Evolutionary conservation across 2,329 filamentous ascomycete species (phyloP), one percentile per base, ranked within the genome.

Genomic region (Macrophomina pseudophaseolina): DNA sequence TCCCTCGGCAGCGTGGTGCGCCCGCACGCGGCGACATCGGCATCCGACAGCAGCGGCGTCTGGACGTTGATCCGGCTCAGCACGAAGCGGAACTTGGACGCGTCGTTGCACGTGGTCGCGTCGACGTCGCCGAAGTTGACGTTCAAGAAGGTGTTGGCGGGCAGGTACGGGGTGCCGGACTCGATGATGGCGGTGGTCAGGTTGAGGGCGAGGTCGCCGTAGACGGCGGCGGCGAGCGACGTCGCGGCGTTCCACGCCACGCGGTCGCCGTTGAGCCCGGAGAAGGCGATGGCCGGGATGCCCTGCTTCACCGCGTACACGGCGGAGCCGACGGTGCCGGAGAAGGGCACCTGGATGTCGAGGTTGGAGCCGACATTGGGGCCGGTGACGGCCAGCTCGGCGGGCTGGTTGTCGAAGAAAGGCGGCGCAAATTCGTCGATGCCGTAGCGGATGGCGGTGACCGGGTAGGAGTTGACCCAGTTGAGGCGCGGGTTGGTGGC

Each of bases 381-480:
- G 0, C 89, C 89, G 0, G 88, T 74, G 1, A 91, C 84, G n/a
- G 87, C 88, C 30, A 92, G 80, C 62, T 91, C 88, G 0, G 88
- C 84, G 1, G 71, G 71, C 2, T 75, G 73, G 4, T 80, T 80
- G 65, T 81, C 82, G 81, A 88, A 90, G 65, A 86, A 79, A 48
- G 81, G 78, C 0, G 84, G 83, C 0, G 82, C 84, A 42, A 88
- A 82, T 4, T 79, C 83, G 68, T 87, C 78, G 73, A 91, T 86
- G 44, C 89, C 89, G 74, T 86, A 85, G 66, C 86, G 84, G 72
- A 90, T 87, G 1, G 86, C 81, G 0, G 89, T 91, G 1, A 87
- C 87, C 0, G 90, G 89, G 77, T 81, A 91, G 0, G 87, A 89
- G 80, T 92, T 92, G 67, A 92, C 89, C 82, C 90, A 92, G 81